phyloP scores from a whole-genome alignment of 2,329 filamentous ascomycete species.

The Aspergillus sergii region DNA sequence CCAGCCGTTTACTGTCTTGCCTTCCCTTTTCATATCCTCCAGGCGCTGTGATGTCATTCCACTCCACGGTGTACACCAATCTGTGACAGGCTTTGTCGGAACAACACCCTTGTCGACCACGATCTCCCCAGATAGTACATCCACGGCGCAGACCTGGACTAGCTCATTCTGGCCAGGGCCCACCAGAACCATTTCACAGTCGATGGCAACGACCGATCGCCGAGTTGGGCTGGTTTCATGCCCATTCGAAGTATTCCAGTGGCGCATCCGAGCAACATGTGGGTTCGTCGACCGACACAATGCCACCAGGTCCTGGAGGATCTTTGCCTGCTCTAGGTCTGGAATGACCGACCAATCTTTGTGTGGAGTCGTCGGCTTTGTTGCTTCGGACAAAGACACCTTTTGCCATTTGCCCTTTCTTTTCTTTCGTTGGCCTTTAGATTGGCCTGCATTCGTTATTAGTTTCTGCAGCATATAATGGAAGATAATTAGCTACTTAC shows the following conservation, averaged over 20 bases:
- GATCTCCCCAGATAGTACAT: neutral
- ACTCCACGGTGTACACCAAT: neutral
- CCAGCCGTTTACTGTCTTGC: neutral
- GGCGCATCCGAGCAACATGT: neutral
- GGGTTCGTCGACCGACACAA: neutral
- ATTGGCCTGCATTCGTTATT: neutral
- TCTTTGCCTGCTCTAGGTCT: neutral
- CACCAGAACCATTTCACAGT: neutral
- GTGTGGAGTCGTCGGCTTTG: neutral
- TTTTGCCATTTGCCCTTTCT: neutral
- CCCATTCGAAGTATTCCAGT: neutral
- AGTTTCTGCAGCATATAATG: neutral
- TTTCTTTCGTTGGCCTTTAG: neutral
- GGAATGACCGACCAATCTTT: neutral
- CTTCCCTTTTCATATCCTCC: conserved; percentile 1
- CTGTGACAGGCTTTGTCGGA: neutral
- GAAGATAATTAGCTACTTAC: neutral
- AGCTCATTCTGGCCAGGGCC: neutral
- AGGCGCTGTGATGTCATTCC: neutral
- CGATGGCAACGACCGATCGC: neutral
- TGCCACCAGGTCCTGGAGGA: neutral
- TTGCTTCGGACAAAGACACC: neutral
- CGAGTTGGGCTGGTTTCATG: neutral
- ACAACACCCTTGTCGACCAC: neutral
- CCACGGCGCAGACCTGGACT: neutral